Base-by-base conservation (phyloP, 225 moss, liverwort and hornwort species). In the Polytrichum commune region DNA sequence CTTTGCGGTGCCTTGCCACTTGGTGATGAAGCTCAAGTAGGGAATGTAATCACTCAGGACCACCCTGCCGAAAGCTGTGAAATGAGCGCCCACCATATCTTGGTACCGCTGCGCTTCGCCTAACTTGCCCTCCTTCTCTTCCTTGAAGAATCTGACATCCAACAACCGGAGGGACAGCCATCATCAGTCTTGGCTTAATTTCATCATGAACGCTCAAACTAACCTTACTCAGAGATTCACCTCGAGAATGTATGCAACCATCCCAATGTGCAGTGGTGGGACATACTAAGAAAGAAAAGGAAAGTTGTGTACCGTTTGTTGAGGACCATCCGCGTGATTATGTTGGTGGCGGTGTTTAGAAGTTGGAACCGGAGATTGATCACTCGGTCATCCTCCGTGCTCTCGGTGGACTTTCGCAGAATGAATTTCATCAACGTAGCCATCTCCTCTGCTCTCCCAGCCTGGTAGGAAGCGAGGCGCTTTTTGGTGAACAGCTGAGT, bases 321-420 rank as follows among this genome's bases (percentile, higher is more conserved):
- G 63, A 85, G 76, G 32, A 88, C 79, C 86, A 85, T 86, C 18
- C 87, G 82, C 54, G 88, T 84, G 20, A 89, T 81, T 27, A 80
- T 60, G 68, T 91, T 91, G 16, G 78, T 70, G 4, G 79, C 29
- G 18, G 80, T 73, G n/a, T 77, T 76, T 30, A 56, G 63, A 1
- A 88, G 63, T 71, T 73, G 78, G 22, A 81, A 74, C 7, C 72
- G 81, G 28, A 91, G 30, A 56, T 86, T 68, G 6, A 85, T 55
- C 23, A 54, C 30, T 3, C 30, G 19, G 27, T 63, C 56, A 18
- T 73, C 38, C 54, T 69, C 77, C 26, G 28, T 66, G n/a, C 68
- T 27, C 46, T 46, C 46, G 13, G 13, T 46, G 2, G 71, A 63
- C 60, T 78, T 64, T 19, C n/a, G 54, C 28, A 80, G 55, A 7